Evolutionary conservation across 352 stramenopile species (phyloP).

Genomic region (Phytophthora pseudosyringae): DNA sequence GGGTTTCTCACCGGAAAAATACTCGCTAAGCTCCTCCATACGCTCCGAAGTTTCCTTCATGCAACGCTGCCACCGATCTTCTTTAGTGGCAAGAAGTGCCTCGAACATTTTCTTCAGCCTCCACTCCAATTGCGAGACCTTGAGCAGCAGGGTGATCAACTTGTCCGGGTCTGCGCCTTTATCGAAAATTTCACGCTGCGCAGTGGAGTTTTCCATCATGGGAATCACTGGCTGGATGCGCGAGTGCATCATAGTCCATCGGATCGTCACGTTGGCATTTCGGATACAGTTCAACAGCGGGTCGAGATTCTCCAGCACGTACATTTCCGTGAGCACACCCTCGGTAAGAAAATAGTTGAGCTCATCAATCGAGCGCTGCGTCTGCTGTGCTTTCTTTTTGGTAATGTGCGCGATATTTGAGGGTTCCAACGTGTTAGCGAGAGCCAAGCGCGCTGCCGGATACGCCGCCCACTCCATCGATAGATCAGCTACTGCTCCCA

Average conservation of each 20-base stretch:
- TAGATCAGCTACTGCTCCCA: conserved; percentile 94
- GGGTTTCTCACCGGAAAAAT: conserved; percentile 94
- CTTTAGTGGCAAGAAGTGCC: conserved; percentile 89
- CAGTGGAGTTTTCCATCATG: conserved; percentile 88
- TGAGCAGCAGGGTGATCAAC: conserved; percentile 92
- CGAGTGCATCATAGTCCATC: conserved; percentile 96
- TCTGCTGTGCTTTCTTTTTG: conserved; percentile 88
- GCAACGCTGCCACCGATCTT: conserved; percentile 91
- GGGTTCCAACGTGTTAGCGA: conserved; percentile 89
- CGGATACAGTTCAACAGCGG: conserved; percentile 92
- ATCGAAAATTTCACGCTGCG: conserved; percentile 87
- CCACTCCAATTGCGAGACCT: conserved; percentile 95
- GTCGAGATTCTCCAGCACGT: conserved; percentile 93
- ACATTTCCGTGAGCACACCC: conserved; percentile 93
- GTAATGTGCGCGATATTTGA: conserved; percentile 91
- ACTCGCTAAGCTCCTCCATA: conserved; percentile 94
- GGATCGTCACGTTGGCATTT: conserved; percentile 92
- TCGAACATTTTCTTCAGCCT: conserved; percentile 95
- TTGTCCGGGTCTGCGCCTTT: conserved; percentile 83
- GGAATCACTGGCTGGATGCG: conserved; percentile 84
- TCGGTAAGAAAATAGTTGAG: conserved; percentile 93
- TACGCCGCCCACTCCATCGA: conserved; percentile 94
- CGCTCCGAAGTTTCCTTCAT: conserved; percentile 90
- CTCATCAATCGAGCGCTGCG: conserved; percentile 87
- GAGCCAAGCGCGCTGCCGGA: conserved; percentile 85